Base-by-base conservation (phyloP, 495 filamentous ascomycete species). In the Monascus purpureus region DNA sequence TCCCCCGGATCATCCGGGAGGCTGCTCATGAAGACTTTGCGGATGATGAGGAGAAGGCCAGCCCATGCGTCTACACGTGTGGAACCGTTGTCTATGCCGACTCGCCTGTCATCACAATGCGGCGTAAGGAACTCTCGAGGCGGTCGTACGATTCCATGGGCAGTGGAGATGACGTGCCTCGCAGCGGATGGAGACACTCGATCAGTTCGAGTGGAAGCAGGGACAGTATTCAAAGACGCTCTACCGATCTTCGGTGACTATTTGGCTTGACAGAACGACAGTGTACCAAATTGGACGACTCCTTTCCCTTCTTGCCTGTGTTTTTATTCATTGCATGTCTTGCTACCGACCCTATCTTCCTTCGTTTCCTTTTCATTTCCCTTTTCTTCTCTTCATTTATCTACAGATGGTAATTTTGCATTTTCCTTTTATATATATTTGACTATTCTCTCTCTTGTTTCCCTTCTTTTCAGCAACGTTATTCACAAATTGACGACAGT, bases 1-100 rank as follows among this genome's bases (percentile, higher is more conserved):
- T 75, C 45, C 72, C 72, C 4, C 56, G 65, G 7, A 68, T 77
- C 23, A 45, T 53, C 3, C 57, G 72, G 6, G 71, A 76, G 42
- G 60, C 67, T 3, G 60, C 63, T 1, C 72, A 75, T 25, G 71
- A 73, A 32, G 57, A 62, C 38, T 62, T 67, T 41, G 53, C 53
- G 0, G 50, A 50, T 19, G 59, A 55, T 11, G 46, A 49, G 29
- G 58, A 67, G 30, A 59, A 58, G 23, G 49, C 47, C 17, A 53
- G 45, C 12, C 29, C 50, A 0, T 68, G 62, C 31, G 50, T 68
- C 7, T 77, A 72, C 40, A 57, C 65, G 1, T 48, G 48, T 11
- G 72, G 72, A 8, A 39, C 63, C 12, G 60, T 67, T 5, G 47
- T 77, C 2, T 75, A 68, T 40, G 67, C 65, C 4, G 61, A 73